Evolutionary conservation across 2,329 filamentous ascomycete genomes (phyloP), one percentile per base, ranked within the genome.

Genomic region (Aureobasidium sp.): DNA sequence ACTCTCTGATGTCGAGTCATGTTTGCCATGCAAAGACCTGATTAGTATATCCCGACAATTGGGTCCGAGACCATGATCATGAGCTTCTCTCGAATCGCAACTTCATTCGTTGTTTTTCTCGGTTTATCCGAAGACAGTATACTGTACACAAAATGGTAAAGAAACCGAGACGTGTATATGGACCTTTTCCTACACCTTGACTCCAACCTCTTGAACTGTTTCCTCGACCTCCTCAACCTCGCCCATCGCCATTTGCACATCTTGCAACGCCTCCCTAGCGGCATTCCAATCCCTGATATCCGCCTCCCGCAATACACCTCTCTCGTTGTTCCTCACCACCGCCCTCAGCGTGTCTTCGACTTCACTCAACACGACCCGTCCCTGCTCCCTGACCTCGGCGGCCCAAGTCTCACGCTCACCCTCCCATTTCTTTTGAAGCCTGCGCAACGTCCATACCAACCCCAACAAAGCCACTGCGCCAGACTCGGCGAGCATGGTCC

Each of bases 401-500:
- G 78, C 73, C 71, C 80, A 82, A 16, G 64, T 68, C 12, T 68
- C 67, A 35, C 79, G 71, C 14, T 77, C 78, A 4, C 64, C 67
- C 51, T 80, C 76, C 80, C 81, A 84, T 55, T 74, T 67, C 61
- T 70, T 77, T 63, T 84, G 81, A 68, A 83, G 72, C 8, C 79
- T 70, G 19, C 79, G 69, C 35, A 83, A 61, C 2, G 76, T 76
- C 66, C 78, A 80, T 2, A 79, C 77, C 8, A 81, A 60, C 1
- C 81, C 81, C 2, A 83, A 65, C 0, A 79, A 78, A 0, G 75
- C 78, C n/a, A 84, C 69, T 3, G 78, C 79, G 32, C 79, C 75
- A 4, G 79, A 77, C 63, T 83, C 79, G 55, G 81, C 81, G 1
- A 78, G 53, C 1, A 74, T 74, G 6, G 76, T 71, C 0, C 75